Base-by-base conservation (phyloP, 805 yeast species). In the Candida odintsovae region DNA sequence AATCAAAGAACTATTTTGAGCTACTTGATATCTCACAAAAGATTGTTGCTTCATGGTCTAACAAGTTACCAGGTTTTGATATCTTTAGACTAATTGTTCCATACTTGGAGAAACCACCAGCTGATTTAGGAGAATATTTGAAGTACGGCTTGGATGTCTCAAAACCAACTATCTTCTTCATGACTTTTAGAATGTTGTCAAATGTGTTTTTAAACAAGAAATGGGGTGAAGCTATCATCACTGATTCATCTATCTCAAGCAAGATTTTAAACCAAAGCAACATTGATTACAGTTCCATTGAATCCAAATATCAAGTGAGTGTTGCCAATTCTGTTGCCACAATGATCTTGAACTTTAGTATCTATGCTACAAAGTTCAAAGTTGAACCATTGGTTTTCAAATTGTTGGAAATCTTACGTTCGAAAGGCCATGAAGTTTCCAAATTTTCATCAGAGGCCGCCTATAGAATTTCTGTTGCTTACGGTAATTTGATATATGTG, bases 391-490 rank as follows among this genome's bases (percentile, higher is more conserved):
- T 66, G 45, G 50, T 65, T 2, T 63, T 68, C 16, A 52, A 61
- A 21, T 37, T 71, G 13, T 51, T 64, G 3, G 65, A 61, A 19
- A 58, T 59, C 1, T 41, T 68, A 11, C 61, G 63, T 29, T 48
- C 50, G 0, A 61, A 61, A 23, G 64, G 66, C 9, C 49, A 53
- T 2, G 58, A 58, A 25, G 45, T 69, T 6, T 50, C 62, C 10
- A 61, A 57, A 31, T 56, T 65, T 1, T 76, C 76, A 35, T 74
- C 79, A 36, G 96, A 87, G 62, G 78, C 90, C 2, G 77, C 80
- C 0, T 87, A 86, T 61, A 72, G 96, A 57, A 53, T 81, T 20
- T 51, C 75, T 11, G 70, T 86, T 22, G 81, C 85, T 0, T 73
- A 71, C 47, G 95, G 94, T 3, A 86, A 87, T 41, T 51, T 81